These are phyloP conservation scores for Citeromyces siamensis DNA, from an alignment of 1,139 yeast genomes.

Conservation along the genomic window DNA sequence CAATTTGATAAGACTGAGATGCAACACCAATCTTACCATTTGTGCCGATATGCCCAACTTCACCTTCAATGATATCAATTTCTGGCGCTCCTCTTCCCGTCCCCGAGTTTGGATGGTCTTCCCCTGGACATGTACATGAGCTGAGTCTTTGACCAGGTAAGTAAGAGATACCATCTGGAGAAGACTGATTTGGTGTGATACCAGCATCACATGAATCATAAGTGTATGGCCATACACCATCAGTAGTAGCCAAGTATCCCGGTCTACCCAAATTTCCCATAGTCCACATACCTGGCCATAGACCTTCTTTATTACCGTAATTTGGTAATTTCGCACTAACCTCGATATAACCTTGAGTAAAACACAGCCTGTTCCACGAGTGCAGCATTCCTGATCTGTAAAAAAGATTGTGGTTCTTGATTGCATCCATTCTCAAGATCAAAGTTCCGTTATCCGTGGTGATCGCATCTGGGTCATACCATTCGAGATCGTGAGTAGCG, in stretches of 20 bases:
- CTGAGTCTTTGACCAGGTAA: slow-evolving; percentile 46
- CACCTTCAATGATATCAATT: slow-evolving; percentile 51
- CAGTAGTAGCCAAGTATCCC: slow-evolving; percentile 48
- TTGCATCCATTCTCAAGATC: slow-evolving; percentile 40
- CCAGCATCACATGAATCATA: slow-evolving; percentile 53
- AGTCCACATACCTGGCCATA: slow-evolving; percentile 59
- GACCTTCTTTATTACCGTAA: slow-evolving; percentile 40
- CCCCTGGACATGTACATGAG: slow-evolving; percentile 43
- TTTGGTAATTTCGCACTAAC: slow-evolving; percentile 39
- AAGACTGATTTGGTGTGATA: slow-evolving; percentile 51
- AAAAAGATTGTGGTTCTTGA: slow-evolving; percentile 38
- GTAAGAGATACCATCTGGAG: slow-evolving; percentile 48
- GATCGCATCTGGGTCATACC: slow-evolving; percentile 57
- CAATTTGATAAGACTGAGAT: slow-evolving; percentile 48
- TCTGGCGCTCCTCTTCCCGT: slow-evolving; percentile 57
- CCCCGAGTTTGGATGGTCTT: slow-evolving; percentile 47
- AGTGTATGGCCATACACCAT: slow-evolving; percentile 56
- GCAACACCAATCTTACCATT: slow-evolving; percentile 31
- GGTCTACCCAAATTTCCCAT: slow-evolving; percentile 56
- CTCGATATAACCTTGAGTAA: slow-evolving; percentile 42
- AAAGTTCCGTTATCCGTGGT: slow-evolving; percentile 39
- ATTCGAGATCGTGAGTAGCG: slow-evolving; percentile 50
- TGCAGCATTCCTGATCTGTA: slow-evolving; percentile 54
- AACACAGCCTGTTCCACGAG: slow-evolving; percentile 49
- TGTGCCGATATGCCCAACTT: slow-evolving; percentile 23